Base-by-base conservation (phyloP, 2,329 filamentous ascomycete genomes). In the Talaromyces islandicus region DNA sequence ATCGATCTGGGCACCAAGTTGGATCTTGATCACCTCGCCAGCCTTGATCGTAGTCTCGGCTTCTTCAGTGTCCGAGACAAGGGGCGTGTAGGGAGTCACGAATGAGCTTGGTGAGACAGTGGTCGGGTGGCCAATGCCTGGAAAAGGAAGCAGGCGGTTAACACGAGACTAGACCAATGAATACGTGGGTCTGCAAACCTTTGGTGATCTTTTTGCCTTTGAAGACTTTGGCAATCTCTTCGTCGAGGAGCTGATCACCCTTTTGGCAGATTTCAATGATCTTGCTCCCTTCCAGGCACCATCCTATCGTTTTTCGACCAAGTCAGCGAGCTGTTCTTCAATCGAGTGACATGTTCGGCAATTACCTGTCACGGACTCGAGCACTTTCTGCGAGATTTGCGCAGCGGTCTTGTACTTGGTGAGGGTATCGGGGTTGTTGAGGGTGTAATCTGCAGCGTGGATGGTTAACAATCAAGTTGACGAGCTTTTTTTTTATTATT, bases 371-470 rank as follows among this genome's bases (percentile, higher is more conserved):
- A 99, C 93, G 69, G 89, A 88, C 70, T 92, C 91, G 68, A 99
- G 86, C 68, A 96, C 93, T 82, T 93, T 96, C 77, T 97, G 91
- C 56, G 93, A 94, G 79, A 99, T 97, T 75, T 90, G 84, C 65
- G 90, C 93, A 60, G 94, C 94, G 67, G 90, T 92, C 88, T 96
- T 97, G 85, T 97, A 97, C 85, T 97, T 99, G 80, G 94, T 97
- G 70, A 99, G 85, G 71, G 92, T 97, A 77, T 95, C 90, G 64
- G 90, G 91, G 83, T 95, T 94, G 78, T 87, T 90, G 77, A 97
- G 86, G 68, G 90, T 85, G 81, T 95, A 92, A 77, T 96, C 91
- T 96, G 66, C 19, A 43, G 56, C 19, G 41, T 12, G 48, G 48
- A 56, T 30, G 57, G 59, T 63, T 46, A 46, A 14, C 43, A 24